phyloP scores from a whole-genome alignment of 345 rosid species.

The Diplotaxis tenuifolia region DNA sequence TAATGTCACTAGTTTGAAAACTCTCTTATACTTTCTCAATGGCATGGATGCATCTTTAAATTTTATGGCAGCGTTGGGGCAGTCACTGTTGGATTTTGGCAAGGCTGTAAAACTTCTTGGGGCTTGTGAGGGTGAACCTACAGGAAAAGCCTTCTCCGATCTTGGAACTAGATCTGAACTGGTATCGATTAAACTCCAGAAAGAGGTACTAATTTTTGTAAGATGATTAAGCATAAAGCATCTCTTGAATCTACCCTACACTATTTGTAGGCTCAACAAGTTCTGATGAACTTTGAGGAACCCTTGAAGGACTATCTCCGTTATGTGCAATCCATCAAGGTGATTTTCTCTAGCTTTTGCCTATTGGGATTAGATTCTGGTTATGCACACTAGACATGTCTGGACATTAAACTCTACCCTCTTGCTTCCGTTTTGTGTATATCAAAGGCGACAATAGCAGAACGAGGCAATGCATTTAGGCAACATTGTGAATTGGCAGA shows the following conservation, averaged over 20 bases:
- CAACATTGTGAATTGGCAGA: conserved; percentile 95
- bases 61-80: conserved; percentile 68
- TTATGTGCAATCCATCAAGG: conserved; percentile 93
- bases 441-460: conserved; percentile 81
- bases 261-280: conserved; percentile 68
- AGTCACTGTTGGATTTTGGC: conserved; percentile 89
- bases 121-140: conserved; percentile 78
- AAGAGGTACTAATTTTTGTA: no score
- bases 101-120: conserved; percentile 93
- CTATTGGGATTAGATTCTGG: not conserved
- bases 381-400: not conserved
- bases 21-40: not conserved
- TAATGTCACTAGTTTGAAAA: no score
- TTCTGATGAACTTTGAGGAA: conserved; percentile 95
- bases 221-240: not conserved
- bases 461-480: conserved; percentile 87
- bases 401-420: conserved; percentile 12
- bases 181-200: conserved; percentile 73
- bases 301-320: conserved; percentile 95
- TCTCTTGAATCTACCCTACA: conserved; percentile 13
- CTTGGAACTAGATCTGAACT: conserved; percentile 84
- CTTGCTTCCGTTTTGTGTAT: not conserved
- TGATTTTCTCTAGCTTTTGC: conserved; percentile 19
- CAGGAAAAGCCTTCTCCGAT: conserved; percentile 85
- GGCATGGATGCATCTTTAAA: conserved; percentile 12